Evolutionary conservation across 2,329 filamentous ascomycete genomes (phyloP).

Genomic region (Venturia oleaginea): DNA sequence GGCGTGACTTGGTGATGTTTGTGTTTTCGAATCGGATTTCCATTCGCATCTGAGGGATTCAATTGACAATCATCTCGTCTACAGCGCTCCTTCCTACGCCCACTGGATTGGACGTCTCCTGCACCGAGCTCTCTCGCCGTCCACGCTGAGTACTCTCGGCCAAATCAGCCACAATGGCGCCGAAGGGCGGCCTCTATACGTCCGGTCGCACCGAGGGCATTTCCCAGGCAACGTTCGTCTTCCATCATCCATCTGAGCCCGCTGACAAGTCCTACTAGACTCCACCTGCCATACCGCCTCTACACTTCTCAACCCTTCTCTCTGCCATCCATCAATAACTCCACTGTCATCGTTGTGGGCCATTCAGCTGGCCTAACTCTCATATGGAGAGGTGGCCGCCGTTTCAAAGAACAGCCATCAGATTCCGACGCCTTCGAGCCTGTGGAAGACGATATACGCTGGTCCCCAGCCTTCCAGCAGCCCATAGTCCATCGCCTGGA

Average conservation of each 20-base stretch:
- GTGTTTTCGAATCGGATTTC: not conserved
- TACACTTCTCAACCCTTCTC: constrained; percentile 50
- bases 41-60: no score
- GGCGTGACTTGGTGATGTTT: constrained; percentile 4
- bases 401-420: not conserved
- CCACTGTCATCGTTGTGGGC: constrained; percentile 51
- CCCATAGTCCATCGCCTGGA: not conserved
- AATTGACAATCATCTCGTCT: no score
- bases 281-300: constrained; percentile 50
- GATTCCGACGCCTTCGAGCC: not conserved
- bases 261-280: constrained; percentile 35
- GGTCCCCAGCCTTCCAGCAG: not conserved
- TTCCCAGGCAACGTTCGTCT: not conserved
- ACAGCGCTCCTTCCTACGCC: no score
- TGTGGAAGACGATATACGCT: not conserved
- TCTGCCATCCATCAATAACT: constrained; percentile 49
- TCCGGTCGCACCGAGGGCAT: not conserved
- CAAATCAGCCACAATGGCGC: not conserved
- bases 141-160: no score
- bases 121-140: no score
- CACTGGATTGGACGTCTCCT: no score
- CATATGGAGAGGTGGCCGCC: constrained; percentile 50
- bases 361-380: constrained; percentile 49
- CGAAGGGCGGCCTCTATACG: not conserved
- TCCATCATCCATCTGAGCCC: not conserved